phyloP scores from a whole-genome alignment of 2,329 filamentous ascomycete genomes.

The Fusarium dimerum region DNA sequence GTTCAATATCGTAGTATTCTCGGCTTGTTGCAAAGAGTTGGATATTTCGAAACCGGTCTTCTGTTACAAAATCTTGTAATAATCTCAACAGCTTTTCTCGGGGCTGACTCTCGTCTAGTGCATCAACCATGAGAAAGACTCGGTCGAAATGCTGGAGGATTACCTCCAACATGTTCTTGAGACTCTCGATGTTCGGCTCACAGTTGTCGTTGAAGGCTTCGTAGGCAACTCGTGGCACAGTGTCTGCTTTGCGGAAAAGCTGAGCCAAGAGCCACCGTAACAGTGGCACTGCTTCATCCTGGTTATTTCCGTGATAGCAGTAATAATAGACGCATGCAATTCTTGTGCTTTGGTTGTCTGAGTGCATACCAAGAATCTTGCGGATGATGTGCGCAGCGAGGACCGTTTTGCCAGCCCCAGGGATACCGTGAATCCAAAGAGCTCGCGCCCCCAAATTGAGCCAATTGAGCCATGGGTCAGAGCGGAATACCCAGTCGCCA shows the following conservation, averaged over 20 bases:
- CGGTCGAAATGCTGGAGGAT: background rate
- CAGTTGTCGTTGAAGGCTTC: background rate
- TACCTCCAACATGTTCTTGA: background rate
- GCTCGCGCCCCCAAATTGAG: background rate
- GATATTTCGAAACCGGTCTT: background rate
- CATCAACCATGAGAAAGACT: conserved; percentile 1
- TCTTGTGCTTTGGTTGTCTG: background rate
- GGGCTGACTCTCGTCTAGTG: conserved; percentile 1
- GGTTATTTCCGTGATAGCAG: conserved; percentile 1
- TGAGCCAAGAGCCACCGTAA: conserved; percentile 3
- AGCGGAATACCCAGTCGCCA: background rate
- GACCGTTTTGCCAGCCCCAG: conserved; percentile 4
- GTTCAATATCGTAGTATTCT: conserved; percentile 1
- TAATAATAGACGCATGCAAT: conserved; percentile 1
- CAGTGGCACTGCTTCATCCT: background rate
- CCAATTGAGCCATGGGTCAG: background rate
- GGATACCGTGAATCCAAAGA: conserved; percentile 5
- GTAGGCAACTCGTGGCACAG: background rate
- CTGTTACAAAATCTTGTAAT: background rate
- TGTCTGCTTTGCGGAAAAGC: background rate
- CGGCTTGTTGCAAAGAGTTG: conserved; percentile 4
- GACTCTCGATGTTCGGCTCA: background rate
- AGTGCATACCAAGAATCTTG: background rate
- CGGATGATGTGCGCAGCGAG: background rate
- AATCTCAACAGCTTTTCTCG: background rate